Evolutionary conservation across 768 basidiomycete genomes (phyloP), one percentile per base, ranked within the genome.

Genomic region (Mycena crocata): DNA sequence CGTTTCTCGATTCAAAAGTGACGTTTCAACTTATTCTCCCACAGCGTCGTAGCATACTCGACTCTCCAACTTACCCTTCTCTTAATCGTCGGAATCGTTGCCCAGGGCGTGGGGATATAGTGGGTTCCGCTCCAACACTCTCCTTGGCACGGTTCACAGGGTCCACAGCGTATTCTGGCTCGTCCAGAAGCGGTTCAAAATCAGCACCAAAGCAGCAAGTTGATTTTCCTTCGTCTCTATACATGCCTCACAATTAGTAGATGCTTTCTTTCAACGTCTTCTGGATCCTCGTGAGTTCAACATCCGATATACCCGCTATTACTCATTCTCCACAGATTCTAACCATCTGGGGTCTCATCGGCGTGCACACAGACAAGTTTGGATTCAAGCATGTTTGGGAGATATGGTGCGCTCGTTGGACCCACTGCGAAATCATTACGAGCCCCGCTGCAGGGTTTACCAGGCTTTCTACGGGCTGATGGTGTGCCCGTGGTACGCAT

Each of bases 311-410:
- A 21, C 15, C 19, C 23, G 15, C 40, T 13, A 24, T 26, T 30
- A 26, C 30, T 19, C 46, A 45, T 24, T 14, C 6, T 28, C 23
- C 37, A 12, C 40, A 90, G 89, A 76, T 91, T 24, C 75, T 92
- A 50, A 90, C 89, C 13, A 71, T 89, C 6, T 93, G 92, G 92
- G 92, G 92, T 40, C 85, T 93, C 28, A 87, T 90, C 68, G 92
- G 92, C n/a, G 85, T 93, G 2, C 89, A 89, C 69, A 91, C 91
- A 19, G 76, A 87, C 71, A 88, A 85, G 48, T 90, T 94, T 72
- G 92, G 92, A 15, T 93, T 93, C 80, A 92, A 94, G 76, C 90
- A 93, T 72, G 86, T 89, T 64, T 93, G 92, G 92, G 93, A 93
- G 75, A 87, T 92, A 32, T 92, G 91, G 89, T 89, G 68, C 60